Evolutionary conservation across 257 asterid species (phyloP), one percentile per base, ranked within the genome.

Genomic region (Osmanthus fragrans): DNA sequence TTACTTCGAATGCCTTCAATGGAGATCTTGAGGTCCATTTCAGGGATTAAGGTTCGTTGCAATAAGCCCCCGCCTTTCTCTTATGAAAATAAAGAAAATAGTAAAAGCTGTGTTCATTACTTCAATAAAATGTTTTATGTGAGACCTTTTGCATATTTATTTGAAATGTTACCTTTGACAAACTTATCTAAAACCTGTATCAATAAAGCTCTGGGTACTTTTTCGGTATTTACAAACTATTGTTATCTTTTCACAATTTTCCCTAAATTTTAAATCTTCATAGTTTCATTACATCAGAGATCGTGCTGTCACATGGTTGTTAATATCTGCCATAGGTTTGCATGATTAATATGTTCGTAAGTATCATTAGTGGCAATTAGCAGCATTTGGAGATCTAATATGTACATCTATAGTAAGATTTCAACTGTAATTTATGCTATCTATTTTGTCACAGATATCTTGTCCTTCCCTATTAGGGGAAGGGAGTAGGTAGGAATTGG

Each of bases 31-130:
- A 88, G 86, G 80, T 85, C 99, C 74, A 92, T 96, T 65, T 90
- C 96, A 2, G 99, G 99, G 80, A 96, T 96, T 81, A 89, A 92
- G 98, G 98, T 93, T 75, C 80, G 93, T 79, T 72, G 4, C 64
- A 49, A 12, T 45, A 66, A 42, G 49, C 56, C 27, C 64, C 72
- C 40, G 5, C 66, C 71, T 69, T 19, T 71, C 40, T 45, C 67
- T 64, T 80, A 32, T 40, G 68, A 74, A 56, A 79, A 7, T 33
- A 49, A 66, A 37, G 73, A 19, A 23, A 21, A 68, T 40, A 13
- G 49, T 37, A 64, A 73, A 72, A 73, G 11, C 42, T 72, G 72
- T 71, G 15, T 60, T 49, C 32, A 37, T 25, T 73, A 34, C 56
- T 30, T 73, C 60, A 60, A 60, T 12, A 37, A 33, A n/a, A 60